Evolutionary conservation across 106 monocot species (phyloP).

Genomic region (Dioscorea alata): DNA sequence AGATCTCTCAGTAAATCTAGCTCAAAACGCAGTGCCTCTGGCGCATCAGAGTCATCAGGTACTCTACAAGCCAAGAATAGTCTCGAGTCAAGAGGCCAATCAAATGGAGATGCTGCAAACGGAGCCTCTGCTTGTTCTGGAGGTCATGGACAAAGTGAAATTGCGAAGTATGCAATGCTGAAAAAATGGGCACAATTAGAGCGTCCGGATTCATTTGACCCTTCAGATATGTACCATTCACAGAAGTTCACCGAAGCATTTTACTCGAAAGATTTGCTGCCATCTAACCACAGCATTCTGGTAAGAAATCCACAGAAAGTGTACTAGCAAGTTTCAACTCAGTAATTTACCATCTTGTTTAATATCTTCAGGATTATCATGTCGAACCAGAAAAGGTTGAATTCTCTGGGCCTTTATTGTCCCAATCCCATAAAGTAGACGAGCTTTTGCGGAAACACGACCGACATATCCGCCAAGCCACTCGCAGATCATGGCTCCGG

Average conservation of each 20-base stretch:
- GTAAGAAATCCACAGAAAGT: conserved; percentile 15
- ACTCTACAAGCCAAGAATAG: conserved; percentile 13
- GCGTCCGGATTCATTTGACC: conserved; percentile 67
- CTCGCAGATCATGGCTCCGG: conserved; percentile 61
- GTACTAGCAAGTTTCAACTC: not conserved
- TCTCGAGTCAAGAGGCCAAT: conserved; percentile 20
- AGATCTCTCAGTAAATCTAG: conserved; percentile 32
- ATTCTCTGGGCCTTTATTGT: conserved; percentile 62
- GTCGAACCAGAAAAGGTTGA: conserved; percentile 60
- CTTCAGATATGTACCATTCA: conserved; percentile 36
- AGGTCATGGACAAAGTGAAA: conserved; percentile 21
- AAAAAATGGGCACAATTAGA: conserved; percentile 58
- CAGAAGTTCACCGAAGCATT: conserved; percentile 36
- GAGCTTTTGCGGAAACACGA: conserved; percentile 56
- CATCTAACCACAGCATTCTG: conserved; percentile 29
- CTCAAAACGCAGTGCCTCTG: conserved; percentile 28
- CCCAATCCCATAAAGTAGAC: conserved; percentile 50
- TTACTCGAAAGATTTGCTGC: conserved; percentile 18
- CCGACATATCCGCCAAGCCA: conserved; percentile 53
- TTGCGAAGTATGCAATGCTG: conserved; percentile 39
- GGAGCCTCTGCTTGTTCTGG: conserved; percentile 16
- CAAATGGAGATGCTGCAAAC: conserved; percentile 12
- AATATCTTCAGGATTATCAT: conserved; percentile 17
- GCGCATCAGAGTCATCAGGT: conserved; percentile 10
- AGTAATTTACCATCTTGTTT: conserved; percentile 4